Conservation (phyloP, 495 filamentous ascomycete species). For the Paragyromitra xinjiangensis region DNA sequence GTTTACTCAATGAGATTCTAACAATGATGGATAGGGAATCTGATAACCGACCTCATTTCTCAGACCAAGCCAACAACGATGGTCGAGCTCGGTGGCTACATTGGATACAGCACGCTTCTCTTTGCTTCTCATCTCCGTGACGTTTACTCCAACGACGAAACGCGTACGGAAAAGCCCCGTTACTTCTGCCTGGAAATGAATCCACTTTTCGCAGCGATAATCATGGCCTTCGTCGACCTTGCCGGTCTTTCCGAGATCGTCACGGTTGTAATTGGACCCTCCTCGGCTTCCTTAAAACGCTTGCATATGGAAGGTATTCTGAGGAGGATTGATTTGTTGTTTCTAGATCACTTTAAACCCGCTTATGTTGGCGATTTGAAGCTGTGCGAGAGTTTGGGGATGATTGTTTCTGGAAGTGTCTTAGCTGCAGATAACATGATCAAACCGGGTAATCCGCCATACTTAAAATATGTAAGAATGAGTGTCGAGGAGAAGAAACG, state of each 20-base stretch:
- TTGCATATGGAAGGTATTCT: conserved; percentile 65
- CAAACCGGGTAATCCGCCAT: conserved; percentile 77
- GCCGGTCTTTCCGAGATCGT: conserved; percentile 74
- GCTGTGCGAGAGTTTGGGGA: conserved; percentile 71
- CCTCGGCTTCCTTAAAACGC: conserved; percentile 67
- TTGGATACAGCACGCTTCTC: conserved; percentile 80
- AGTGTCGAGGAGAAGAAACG: conserved; percentile 64
- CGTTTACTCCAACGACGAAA: background rate
- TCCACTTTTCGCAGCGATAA: conserved; percentile 72
- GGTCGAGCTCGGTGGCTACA: conserved; percentile 83
- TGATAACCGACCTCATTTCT: conserved; percentile 71
- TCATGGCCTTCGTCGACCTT: conserved; percentile 69
- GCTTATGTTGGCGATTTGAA: conserved; percentile 76
- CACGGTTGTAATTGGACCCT: conserved; percentile 71
- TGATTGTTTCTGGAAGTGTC: conserved; percentile 70
- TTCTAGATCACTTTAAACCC: conserved; percentile 79
- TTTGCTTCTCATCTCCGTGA: conserved; percentile 71
- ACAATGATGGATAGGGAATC: conserved; percentile 53
- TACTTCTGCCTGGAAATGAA: conserved; percentile 75
- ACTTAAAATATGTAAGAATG: conserved; percentile 71
- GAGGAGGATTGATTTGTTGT: conserved; percentile 71
- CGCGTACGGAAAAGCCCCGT: background rate
- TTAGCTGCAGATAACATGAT: conserved; percentile 79
- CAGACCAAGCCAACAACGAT: conserved; percentile 72
- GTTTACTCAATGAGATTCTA: background rate